Base-by-base conservation (phyloP, 306 rosid species). In the Arachis hypogaea region DNA sequence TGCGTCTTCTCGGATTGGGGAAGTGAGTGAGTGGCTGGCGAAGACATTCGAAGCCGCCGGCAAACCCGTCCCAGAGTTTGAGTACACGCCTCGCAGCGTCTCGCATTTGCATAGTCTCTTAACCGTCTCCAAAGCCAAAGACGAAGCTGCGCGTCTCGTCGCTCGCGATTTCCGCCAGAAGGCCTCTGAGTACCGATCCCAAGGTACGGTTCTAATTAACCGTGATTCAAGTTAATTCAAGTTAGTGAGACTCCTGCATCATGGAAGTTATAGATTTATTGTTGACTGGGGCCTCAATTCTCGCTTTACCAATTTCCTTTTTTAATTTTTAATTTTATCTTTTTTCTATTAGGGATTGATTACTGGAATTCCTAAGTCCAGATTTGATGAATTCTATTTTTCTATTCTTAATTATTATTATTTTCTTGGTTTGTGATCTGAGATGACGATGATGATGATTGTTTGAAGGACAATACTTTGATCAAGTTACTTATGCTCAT, bases 111-210 rank as follows among this genome's bases (percentile, higher is more conserved):
- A 86, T 81, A 87, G 76, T 73, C 92, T 94, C 64, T 68, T 83
- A 43, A 70, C 89, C 36, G 80, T 92, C 22, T 94, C 99, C 49
- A 90, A 89, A 55, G 82, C 97, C 74, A 90, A 94, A 72, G 96
- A 91, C 56, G 96, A 90, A 72, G 88, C 97, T 33, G 91, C 97
- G 8, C 90, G 91, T 52, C 81, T 94, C 56, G 93, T 92, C 40
- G 88, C 97, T 78, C 77, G 87, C 22, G 97, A 94, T 85, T 94
- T 82, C 76, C 95, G 95, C 64, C 87, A 83, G 73, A 94, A 94
- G 69, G 94, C 96, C 59, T 75, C 91, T 14, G 98, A 94, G 47
- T 94, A 91, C 81, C 91, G 96, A 62, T 88, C 95, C 40, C 97
- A 94, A 91, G 97, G 98, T 92, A 56, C 50, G 47, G 46, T 71